Evolutionary conservation across 1,139 yeast species (phyloP).

Genomic region (Debaryomyces subglobosus): DNA sequence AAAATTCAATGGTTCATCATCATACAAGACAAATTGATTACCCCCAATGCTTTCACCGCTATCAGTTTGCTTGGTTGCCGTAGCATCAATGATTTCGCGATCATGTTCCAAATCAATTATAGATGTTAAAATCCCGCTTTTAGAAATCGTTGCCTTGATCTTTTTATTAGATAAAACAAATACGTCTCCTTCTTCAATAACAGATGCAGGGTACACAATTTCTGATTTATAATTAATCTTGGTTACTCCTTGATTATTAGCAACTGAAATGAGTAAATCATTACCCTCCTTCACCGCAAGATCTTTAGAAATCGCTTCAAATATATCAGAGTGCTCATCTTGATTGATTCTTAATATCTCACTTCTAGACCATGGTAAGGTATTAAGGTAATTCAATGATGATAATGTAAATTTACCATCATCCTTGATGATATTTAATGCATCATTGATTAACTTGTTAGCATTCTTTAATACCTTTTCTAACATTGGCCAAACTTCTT

Average conservation of each 20-base stretch:
- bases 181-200: conserved; percentile 35
- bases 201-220: conserved; percentile 51
- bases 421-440: conserved; percentile 35
- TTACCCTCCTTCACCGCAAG: conserved; percentile 3
- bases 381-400: conserved; percentile 47
- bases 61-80: conserved; percentile 49
- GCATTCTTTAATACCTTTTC: conserved; percentile 57
- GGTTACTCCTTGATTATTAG: conserved; percentile 15
- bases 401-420: conserved; percentile 15
- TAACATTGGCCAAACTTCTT: conserved; percentile 87
- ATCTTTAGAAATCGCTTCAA: conserved; percentile 4
- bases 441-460: conserved; percentile 53
- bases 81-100: conserved; percentile 68
- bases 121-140: conserved; percentile 68
- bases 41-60: conserved; percentile 51
- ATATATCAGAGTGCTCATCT: conserved; percentile 15
- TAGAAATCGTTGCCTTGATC: conserved; percentile 58
- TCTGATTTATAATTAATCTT: conserved; percentile 20
- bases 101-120: conserved; percentile 60
- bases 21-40: conserved; percentile 77
- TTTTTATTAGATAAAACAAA: conserved; percentile 62
- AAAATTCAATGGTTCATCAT: conserved; percentile 87
- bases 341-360: conserved; percentile 48
- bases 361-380: conserved; percentile 70
- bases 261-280: conserved; percentile 15